Percentiles rank a stretch among this genome's conserved stretches.
Evolutionary conservation across 768 basidiomycete genomes (phyloP).

Genomic region (Amanita jacksonii): DNA sequence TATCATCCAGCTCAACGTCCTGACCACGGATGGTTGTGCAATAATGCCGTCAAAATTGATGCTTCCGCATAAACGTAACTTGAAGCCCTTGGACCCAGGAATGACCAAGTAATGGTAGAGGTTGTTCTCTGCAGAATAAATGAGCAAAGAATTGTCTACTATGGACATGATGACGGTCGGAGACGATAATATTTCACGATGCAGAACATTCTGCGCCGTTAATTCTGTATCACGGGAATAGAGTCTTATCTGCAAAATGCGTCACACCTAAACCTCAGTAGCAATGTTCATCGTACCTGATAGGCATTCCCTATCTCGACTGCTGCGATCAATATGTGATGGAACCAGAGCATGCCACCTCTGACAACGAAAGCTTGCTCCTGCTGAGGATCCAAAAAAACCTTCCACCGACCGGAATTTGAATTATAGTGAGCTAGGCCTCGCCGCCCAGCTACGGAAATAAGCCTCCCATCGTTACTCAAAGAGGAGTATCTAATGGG

Average conservation of each 20-base stretch:
- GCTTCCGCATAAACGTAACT: constrained; percentile 85
- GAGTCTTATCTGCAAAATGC: constrained; percentile 60
- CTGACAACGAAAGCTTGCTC: constrained; percentile 82
- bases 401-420: constrained; percentile 91
- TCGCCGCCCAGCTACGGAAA: constrained; percentile 86
- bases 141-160: constrained; percentile 90
- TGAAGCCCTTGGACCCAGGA: constrained; percentile 74
- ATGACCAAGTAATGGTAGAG: constrained; percentile 87
- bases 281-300: constrained; percentile 39
- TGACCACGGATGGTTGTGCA: constrained; percentile 69
- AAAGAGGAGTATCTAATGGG: constrained; percentile 89
- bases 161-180: constrained; percentile 83
- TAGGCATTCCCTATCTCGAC: constrained; percentile 74
- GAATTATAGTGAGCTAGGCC: constrained; percentile 93
- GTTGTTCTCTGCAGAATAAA: constrained; percentile 92
- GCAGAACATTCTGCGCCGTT: constrained; percentile 71
- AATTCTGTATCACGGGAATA: constrained; percentile 92
- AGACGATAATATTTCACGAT: constrained; percentile 66
- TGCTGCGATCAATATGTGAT: constrained; percentile 87
- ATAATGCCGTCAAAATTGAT: constrained; percentile 93
- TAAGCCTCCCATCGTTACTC: constrained; percentile 81
- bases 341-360: constrained; percentile 94
- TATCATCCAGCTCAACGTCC: constrained; percentile 96
- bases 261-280: constrained; percentile 5
- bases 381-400: constrained; percentile 71